Conservation (phyloP, 2,329 filamentous ascomycete species). For the Pyricularia pennisetigena region DNA sequence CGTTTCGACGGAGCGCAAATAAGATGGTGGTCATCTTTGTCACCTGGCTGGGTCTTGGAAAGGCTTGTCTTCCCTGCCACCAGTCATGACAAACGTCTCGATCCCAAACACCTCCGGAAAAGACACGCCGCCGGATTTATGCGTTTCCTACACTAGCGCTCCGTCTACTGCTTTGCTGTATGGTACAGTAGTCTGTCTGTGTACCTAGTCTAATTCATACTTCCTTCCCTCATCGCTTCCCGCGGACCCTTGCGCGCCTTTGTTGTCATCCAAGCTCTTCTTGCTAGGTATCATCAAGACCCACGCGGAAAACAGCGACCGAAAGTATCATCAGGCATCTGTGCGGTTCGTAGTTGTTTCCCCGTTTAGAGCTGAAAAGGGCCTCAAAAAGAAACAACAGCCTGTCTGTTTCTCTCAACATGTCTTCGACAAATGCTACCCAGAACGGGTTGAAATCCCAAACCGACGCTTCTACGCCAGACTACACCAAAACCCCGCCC, state of each 20-base stretch:
- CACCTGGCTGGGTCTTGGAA: background rate
- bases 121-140: background rate
- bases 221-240: background rate
- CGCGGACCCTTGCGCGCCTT: background rate
- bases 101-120: background rate
- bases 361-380: background rate
- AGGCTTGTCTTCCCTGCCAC: background rate
- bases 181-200: too few species aligned
- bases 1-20: background rate
- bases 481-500: conserved; percentile 8
- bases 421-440: conserved; percentile 5
- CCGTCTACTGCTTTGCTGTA: too few species aligned
- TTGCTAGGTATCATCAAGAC: background rate
- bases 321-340: background rate
- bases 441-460: background rate
- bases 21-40: background rate
- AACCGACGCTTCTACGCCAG: background rate
- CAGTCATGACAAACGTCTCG: background rate
- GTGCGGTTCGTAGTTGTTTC: background rate
- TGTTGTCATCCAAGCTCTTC: background rate
- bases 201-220: too few species aligned
- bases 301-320: background rate
- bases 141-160: background rate
- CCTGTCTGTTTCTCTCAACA: background rate
- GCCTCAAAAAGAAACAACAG: background rate